These are phyloP conservation scores for Tuber calosporum DNA, from an alignment of 495 filamentous ascomycete species.

Conservation along the genomic window DNA sequence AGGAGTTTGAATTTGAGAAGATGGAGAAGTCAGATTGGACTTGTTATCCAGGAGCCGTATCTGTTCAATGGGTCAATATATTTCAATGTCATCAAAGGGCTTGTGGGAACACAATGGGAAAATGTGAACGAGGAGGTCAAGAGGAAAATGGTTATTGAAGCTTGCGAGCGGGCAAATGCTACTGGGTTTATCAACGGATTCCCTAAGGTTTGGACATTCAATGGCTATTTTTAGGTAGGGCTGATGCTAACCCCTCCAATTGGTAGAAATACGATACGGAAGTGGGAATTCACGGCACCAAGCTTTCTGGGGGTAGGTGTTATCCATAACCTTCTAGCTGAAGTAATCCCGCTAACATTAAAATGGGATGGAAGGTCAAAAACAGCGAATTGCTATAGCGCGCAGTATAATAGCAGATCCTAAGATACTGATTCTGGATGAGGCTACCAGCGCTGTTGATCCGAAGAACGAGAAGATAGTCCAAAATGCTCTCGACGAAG, in stretches of 20 bases:
- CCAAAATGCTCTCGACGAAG: constrained; percentile 52
- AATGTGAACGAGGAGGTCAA: constrained; percentile 48
- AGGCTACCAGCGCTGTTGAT: constrained; percentile 65
- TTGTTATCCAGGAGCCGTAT: constrained; percentile 62
- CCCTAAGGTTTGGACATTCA: constrained; percentile 46
- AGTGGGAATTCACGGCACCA: constrained; percentile 22
- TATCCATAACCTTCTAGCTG: background rate
- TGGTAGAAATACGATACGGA: constrained; percentile 15
- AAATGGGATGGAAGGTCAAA: constrained; percentile 11
- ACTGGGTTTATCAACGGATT: constrained; percentile 55
- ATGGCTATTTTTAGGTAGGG: background rate
- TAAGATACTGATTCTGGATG: constrained; percentile 74
- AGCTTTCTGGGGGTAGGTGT: constrained; percentile 15
- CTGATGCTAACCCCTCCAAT: background rate
- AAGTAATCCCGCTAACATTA: background rate
- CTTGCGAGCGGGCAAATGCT: constrained; percentile 56
- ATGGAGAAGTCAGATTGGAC: constrained; percentile 57
- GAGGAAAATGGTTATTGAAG: constrained; percentile 52
- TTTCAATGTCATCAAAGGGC: constrained; percentile 56
- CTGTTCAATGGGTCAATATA: constrained; percentile 63
- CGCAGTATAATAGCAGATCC: constrained; percentile 68
- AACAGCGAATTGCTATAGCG: constrained; percentile 51
- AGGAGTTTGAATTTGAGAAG: constrained; percentile 54
- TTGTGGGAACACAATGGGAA: constrained; percentile 57
- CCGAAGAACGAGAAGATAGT: constrained; percentile 54